Conservation (phyloP, 2,329 filamentous ascomycete genomes). For the Rhynchosporium secalis region DNA sequence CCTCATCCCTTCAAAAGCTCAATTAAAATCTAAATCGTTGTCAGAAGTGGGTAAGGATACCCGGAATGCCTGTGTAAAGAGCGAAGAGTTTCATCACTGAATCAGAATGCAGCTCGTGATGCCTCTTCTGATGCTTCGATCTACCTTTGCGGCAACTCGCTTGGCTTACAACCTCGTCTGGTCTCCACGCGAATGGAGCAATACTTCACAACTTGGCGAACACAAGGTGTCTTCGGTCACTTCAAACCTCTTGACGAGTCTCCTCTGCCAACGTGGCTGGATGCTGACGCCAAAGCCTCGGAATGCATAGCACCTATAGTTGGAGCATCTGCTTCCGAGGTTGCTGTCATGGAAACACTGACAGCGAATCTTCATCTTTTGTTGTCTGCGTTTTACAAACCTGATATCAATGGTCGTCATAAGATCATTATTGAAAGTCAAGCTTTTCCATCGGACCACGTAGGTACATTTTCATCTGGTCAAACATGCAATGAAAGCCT, state of each 20-base stretch:
- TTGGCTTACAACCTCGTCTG: constrained; percentile 70
- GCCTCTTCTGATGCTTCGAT: constrained; percentile 45
- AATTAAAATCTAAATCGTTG: constrained; percentile 56
- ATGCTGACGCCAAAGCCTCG: constrained; percentile 68
- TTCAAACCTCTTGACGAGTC: constrained; percentile 67
- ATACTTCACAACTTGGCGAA: constrained; percentile 73
- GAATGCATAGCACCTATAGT: constrained; percentile 69
- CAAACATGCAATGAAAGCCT: not conserved
- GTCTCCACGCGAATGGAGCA: constrained; percentile 65
- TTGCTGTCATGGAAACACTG: constrained; percentile 78
- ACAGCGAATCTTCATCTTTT: constrained; percentile 77
- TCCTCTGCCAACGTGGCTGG: constrained; percentile 62
- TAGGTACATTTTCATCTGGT: constrained; percentile 44
- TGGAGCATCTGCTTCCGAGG: constrained; percentile 66
- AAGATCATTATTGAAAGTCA: constrained; percentile 81
- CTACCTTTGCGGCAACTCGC: constrained; percentile 78
- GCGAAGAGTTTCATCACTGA: constrained; percentile 13
- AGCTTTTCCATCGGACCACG: constrained; percentile 80
- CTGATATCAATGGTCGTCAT: constrained; percentile 56
- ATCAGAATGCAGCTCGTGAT: constrained; percentile 25
- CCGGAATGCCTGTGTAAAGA: constrained; percentile 12
- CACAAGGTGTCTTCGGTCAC: constrained; percentile 75
- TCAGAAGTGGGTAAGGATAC: constrained; percentile 32
- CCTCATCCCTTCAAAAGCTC: constrained; percentile 71
- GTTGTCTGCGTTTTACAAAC: constrained; percentile 76